Evolutionary conservation across 345 rosid genomes (phyloP).

Genomic region (Lepidium sativum): DNA sequence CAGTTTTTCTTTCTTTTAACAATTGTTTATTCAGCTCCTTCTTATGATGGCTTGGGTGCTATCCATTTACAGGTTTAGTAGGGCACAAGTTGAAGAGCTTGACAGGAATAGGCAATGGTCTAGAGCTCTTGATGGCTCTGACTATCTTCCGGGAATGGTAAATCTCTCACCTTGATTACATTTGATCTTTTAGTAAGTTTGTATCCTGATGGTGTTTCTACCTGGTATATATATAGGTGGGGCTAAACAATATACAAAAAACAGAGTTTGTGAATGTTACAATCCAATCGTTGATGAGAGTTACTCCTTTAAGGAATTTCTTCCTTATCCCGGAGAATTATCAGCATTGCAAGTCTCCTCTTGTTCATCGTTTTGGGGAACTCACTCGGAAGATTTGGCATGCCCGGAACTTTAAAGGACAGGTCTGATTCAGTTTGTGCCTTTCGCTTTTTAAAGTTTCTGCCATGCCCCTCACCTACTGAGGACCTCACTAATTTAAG

Average conservation of each 20-base stretch:
- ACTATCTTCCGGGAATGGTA: constrained; percentile 99
- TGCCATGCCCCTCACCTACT: not conserved
- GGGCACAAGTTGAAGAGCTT: constrained; percentile 76
- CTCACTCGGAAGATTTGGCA: constrained; percentile 95
- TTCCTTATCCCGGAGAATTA: constrained; percentile 92
- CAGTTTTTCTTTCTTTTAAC: not conserved
- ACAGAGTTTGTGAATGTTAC: constrained; percentile 98
- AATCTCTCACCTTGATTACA: not conserved
- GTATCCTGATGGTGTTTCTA: not conserved
- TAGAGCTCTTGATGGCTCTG: constrained; percentile 97
- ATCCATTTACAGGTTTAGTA: constrained; percentile 52
- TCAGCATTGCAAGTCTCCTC: constrained; percentile 66
- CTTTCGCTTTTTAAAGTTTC: not conserved
- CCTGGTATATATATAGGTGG: constrained; percentile 51
- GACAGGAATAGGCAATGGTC: constrained; percentile 94
- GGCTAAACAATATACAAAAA: constrained; percentile 86
- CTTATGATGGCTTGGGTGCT: constrained; percentile 12
- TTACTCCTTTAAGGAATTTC: constrained; percentile 80
- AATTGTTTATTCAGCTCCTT: not conserved
- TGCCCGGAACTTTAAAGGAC: constrained; percentile 95
- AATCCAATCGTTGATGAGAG: constrained; percentile 92
- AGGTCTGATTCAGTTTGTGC: constrained; percentile 38
- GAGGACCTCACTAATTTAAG: not conserved
- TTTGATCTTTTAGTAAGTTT: not conserved
- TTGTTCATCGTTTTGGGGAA: constrained; percentile 91